phyloP scores from a whole-genome alignment of 805 yeast species.

The Saccharomycopsis vini region DNA sequence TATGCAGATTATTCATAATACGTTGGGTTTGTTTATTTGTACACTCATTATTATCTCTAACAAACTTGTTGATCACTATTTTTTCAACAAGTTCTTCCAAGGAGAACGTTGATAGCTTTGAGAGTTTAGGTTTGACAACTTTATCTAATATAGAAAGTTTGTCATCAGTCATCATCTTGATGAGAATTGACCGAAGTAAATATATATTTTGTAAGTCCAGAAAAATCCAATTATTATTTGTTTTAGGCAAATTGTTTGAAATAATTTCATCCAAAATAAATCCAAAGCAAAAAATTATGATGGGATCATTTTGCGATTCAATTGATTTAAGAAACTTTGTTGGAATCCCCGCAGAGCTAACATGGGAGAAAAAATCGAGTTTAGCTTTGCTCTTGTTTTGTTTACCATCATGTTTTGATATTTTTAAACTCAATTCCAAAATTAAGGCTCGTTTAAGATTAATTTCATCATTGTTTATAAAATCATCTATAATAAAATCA shows the following conservation, averaged over 20 bases:
- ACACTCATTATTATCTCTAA: too few species aligned
- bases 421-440: conserved; percentile 4
- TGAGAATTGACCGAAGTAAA: not conserved
- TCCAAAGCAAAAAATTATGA: conserved; percentile 4
- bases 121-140: not conserved
- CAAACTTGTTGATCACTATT: not conserved
- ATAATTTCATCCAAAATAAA: conserved; percentile 6
- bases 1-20: too few species aligned
- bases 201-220: not conserved
- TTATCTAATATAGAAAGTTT: not conserved
- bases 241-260: not conserved
- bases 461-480: not conserved
- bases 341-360: not conserved
- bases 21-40: too few species aligned
- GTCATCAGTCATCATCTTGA: not conserved
- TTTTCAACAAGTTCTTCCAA: conserved; percentile 1
- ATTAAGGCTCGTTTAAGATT: conserved; percentile 2
- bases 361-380: not conserved
- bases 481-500: not conserved
- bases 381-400: too few species aligned
- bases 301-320: not conserved
- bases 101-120: conserved; percentile 1
- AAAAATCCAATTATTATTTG: not conserved
- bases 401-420: not conserved
- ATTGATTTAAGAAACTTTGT: not conserved